These are phyloP conservation scores for Sporothrix schenckii DNA, from an alignment of 2,329 filamentous ascomycete genomes.

Conservation along the genomic window DNA sequence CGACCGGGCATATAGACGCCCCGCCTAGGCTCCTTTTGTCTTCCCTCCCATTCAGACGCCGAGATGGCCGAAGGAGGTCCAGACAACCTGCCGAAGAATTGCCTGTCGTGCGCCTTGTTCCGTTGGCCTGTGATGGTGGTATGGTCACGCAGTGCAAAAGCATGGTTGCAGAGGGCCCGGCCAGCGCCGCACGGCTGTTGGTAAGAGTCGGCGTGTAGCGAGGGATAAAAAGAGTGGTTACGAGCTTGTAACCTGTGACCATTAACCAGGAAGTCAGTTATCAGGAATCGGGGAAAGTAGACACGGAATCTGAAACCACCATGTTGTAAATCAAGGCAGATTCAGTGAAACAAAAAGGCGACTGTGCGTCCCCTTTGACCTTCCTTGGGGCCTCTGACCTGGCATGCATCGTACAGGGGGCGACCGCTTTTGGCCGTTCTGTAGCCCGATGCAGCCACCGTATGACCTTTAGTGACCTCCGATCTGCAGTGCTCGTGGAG, in stretches of 20 bases:
- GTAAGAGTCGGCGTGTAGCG: background rate
- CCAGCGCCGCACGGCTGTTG: conserved; percentile 21
- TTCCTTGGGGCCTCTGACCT: background rate
- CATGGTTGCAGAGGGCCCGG: background rate
- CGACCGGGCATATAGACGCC: conserved; percentile 11
- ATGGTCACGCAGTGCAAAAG: background rate
- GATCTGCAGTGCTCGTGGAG: background rate
- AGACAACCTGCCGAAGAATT: background rate
- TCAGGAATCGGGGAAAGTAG: background rate
- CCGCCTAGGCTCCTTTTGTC: background rate
- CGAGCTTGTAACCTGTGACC: background rate
- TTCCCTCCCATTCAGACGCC: background rate
- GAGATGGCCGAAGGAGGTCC: conserved; percentile 9
- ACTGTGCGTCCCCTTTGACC: background rate
- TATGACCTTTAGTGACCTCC: background rate
- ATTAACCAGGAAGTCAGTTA: background rate
- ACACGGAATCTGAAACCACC: too few relatives aligned
- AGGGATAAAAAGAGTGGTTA: background rate
- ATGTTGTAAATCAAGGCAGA: background rate
- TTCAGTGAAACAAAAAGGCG: background rate
- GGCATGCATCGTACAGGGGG: background rate
- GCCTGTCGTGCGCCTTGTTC: background rate
- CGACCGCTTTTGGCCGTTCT: conserved; percentile 1
- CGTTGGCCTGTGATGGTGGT: conserved; percentile 14
- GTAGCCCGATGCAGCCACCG: background rate